These are phyloP conservation scores for Cyberlindnera suaveolens DNA, from an alignment of 805 yeast species.

Conservation along the genomic window DNA sequence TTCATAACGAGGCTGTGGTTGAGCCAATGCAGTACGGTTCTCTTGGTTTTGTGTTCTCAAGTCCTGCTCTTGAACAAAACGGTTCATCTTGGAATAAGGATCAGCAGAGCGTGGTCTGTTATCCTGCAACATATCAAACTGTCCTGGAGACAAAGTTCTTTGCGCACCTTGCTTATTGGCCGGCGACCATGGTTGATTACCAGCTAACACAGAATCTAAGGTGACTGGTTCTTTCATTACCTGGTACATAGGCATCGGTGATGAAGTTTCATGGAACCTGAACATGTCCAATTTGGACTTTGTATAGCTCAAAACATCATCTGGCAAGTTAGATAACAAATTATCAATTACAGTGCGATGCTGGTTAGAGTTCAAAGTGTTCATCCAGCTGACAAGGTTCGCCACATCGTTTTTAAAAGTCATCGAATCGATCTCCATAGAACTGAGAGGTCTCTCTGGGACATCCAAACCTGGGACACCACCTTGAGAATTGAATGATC, in stretches of 20 bases:
- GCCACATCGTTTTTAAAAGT: conserved; percentile 46
- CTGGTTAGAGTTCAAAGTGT: conserved; percentile 43
- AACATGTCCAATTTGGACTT: conserved; percentile 35
- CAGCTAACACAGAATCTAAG: conserved; percentile 30
- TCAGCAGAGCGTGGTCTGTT: conserved; percentile 39
- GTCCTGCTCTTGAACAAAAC: conserved; percentile 18
- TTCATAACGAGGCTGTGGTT: conserved; percentile 5
- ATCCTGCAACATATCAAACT: conserved; percentile 11
- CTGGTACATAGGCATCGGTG: conserved; percentile 6
- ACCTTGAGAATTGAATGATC: conserved; percentile 16
- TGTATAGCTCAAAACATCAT: conserved; percentile 45
- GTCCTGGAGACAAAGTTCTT: conserved; percentile 26
- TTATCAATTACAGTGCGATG: conserved; percentile 48
- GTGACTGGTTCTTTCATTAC: conserved; percentile 29
- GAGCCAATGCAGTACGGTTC: background rate
- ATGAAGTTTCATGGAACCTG: background rate
- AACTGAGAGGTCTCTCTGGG: conserved; percentile 26
- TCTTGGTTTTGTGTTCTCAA: conserved; percentile 9
- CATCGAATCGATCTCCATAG: conserved; percentile 25
- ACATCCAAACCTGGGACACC: conserved; percentile 12
- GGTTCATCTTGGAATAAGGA: conserved; percentile 20
- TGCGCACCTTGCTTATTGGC: conserved; percentile 19
- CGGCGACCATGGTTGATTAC: conserved; percentile 25
- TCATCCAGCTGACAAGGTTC: conserved; percentile 45
- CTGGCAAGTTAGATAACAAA: conserved; percentile 42